Evolutionary conservation across 2,329 filamentous ascomycete species (phyloP).

Genomic region (Trichoderma harzianum): DNA sequence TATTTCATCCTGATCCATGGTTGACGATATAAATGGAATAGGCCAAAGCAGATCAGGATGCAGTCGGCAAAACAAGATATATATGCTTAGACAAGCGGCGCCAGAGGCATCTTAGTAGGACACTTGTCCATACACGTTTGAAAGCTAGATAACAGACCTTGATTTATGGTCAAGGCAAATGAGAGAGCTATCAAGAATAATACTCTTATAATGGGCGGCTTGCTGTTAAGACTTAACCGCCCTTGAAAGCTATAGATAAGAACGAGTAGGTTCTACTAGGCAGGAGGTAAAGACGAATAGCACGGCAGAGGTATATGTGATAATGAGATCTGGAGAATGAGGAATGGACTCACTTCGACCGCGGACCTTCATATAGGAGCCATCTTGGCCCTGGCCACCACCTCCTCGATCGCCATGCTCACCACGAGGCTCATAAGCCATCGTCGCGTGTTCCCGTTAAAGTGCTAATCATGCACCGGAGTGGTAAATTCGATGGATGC

Average conservation of each 20-base stretch:
- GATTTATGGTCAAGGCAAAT: neutral
- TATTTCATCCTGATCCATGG: too few species aligned
- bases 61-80: neutral
- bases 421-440: constrained; percentile 55
- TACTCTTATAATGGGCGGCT: neutral
- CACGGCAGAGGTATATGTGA: neutral
- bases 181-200: neutral
- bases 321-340: neutral
- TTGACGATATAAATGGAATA: neutral
- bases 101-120: neutral
- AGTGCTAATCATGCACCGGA: constrained; percentile 13
- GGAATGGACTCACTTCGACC: constrained; percentile 46
- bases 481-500: neutral
- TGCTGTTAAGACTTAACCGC: neutral
- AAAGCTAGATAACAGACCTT: neutral
- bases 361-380: constrained; percentile 46
- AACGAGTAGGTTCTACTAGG: neutral
- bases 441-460: constrained; percentile 30
- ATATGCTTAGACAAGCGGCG: neutral
- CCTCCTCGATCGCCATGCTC: constrained; percentile 43
- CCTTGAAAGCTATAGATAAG: neutral
- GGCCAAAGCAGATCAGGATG: neutral
- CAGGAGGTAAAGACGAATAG: neutral
- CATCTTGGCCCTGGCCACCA: constrained; percentile 39
- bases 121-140: neutral